Evolutionary conservation across 768 basidiomycete genomes (phyloP), one percentile per base, ranked within the genome.

Genomic region (Boletus tylopilopsis): DNA sequence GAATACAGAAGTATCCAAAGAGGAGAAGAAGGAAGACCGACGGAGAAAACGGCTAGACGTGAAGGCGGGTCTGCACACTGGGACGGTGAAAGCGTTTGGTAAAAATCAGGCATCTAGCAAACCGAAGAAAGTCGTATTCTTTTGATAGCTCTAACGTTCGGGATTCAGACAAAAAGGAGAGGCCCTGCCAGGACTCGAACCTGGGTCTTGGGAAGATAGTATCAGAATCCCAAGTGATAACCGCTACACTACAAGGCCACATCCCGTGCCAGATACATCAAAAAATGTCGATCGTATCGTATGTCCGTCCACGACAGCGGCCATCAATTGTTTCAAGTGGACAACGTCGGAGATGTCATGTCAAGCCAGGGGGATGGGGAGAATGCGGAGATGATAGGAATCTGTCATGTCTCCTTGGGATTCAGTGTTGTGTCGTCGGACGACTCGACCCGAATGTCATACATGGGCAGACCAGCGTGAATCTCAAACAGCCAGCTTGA

Each of bases 1-100:
- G 45, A 79, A 73, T 38, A 69, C 65, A 10, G 81, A 85, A 50
- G 72, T 90, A 0, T 81, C 87, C 24, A 73, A 68, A 24, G 79
- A 82, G 23, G 82, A 85, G 59, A 80, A 76, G 58, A 64, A 61
- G 37, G 73, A 73, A 34, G 73, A 73, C 23, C 76, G 70, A 51
- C 54, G 57, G 45, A 78, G 69, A 63, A 72, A 73, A 40, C 56
- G 55, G 52, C 63, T 73, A 1, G 74, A 74, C 43, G 63, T 79
- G 23, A 75, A 69, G 55, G 66, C 72, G 3, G 80, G 74, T 13
- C 70, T 67, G 13, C 70, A 75, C 48, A 72, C 78, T 1, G 70
- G 76, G 12, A 56, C 64, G 15, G 60, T 72, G 18, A 74, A 72
- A 51, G 54, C 64, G 4, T 67, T 68, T 36, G 73, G 68, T 23